Evolutionary conservation across 2,329 filamentous ascomycete genomes (phyloP).

Genomic region (Microdochium nivale): DNA sequence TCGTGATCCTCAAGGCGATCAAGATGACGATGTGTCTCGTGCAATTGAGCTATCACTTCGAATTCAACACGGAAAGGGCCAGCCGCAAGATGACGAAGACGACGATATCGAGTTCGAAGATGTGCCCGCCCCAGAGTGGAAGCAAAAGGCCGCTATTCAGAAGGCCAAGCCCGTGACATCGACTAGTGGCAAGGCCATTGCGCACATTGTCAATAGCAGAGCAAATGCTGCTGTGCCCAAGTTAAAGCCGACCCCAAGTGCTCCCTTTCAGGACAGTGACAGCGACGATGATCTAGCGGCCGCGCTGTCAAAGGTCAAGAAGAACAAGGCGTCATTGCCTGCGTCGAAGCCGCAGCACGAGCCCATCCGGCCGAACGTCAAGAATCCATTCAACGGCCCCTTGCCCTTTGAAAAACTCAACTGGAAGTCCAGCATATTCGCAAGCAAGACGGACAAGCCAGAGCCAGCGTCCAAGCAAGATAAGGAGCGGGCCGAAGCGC

Average conservation of each 20-base stretch:
- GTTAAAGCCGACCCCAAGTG: constrained; percentile 36
- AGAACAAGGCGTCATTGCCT: constrained; percentile 35
- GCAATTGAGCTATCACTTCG: constrained; percentile 82
- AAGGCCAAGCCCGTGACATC: constrained; percentile 41
- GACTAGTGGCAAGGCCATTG: constrained; percentile 53
- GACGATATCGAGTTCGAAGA: constrained; percentile 40
- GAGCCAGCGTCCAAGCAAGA: constrained; percentile 12
- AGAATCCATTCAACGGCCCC: constrained; percentile 65
- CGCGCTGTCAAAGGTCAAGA: constrained; percentile 64
- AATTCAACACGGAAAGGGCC: constrained; percentile 39
- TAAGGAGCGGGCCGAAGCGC: no score
- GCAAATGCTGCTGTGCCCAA: constrained; percentile 52
- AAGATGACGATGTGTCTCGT: constrained; percentile 58
- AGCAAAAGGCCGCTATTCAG: constrained; percentile 40
- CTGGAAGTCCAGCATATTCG: constrained; percentile 53
- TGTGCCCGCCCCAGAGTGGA: constrained; percentile 43
- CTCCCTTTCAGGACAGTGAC: constrained; percentile 41
- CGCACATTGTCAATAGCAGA: constrained; percentile 66
- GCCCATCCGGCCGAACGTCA: constrained; percentile 39
- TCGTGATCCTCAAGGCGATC: constrained; percentile 22
- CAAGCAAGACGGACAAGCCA: constrained; percentile 26
- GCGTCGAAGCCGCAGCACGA: constrained; percentile 22
- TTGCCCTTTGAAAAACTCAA: constrained; percentile 86
- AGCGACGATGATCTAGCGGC: constrained; percentile 75
- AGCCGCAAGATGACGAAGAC: constrained; percentile 25